A percentile compares a stretch with the other conserved stretches of the same genome.
Evolutionary conservation across 306 rosid species (phyloP).

Genomic region (Benincasa hispida): DNA sequence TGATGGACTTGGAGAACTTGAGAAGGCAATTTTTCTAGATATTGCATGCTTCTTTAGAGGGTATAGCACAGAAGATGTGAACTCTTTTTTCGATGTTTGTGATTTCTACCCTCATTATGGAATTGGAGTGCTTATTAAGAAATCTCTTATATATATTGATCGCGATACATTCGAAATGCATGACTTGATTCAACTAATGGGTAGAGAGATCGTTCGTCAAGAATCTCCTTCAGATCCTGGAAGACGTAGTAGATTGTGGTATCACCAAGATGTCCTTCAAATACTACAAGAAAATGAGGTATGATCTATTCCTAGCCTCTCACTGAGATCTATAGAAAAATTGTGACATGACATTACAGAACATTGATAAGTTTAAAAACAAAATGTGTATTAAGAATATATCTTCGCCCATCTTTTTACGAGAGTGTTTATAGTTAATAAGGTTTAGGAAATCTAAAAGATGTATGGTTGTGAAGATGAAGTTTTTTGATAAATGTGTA

Average conservation of each 20-base stretch:
- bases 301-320: no score
- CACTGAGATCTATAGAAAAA: no score
- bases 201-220: background rate
- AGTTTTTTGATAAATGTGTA: no score
- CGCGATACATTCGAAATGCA: background rate
- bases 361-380: no score
- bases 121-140: background rate
- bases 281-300: background rate
- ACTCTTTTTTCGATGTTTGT: background rate
- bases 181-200: background rate
- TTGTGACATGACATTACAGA: no score
- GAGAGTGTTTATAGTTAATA: no score
- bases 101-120: background rate
- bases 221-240: background rate
- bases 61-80: no score
- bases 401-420: no score
- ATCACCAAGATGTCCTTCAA: background rate
- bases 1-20: background rate
- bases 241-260: constrained; percentile 1
- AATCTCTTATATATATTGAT: background rate
- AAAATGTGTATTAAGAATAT: no score
- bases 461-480: no score
- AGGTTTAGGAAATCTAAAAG: no score
- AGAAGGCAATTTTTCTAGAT: constrained; percentile 12
- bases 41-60: background rate